Base-by-base conservation (phyloP, 306 rosid genomes). In the Rubus parviflorus region DNA sequence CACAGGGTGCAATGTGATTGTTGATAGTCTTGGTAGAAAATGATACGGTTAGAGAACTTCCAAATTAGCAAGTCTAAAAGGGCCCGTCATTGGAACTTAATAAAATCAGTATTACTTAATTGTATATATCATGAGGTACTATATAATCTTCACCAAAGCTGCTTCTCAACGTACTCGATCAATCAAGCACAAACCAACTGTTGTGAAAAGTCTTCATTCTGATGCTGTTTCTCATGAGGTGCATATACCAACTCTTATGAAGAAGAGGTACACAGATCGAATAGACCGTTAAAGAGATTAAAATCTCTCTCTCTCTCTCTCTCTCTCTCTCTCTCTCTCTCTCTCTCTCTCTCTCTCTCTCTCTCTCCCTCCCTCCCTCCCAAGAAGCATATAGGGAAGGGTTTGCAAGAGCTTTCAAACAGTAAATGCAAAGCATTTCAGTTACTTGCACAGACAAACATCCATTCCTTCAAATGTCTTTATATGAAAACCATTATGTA, bases 401-500 rank as follows among this genome's bases (percentile, higher is more conserved):
- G 77, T 87, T 88, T 81, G 84, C 77, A 88, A 86, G 80, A 79
- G 89, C 92, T 87, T 86, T 89, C 89, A 76, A 80, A 80, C 85
- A 84, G 80, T 83, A 80, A 82, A 83, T 77, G 81, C 68, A 69
- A 87, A 80, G 77, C 51, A 64, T 78, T 82, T 81, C 84, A 60
- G 84, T 84, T 81, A 84, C 86, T 89, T 89, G 86, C 85, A 75
- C 52, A 61, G 72, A 51, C 87, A 81, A 84, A 76, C 80, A 70
- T 82, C 77, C 80, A 84, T 82, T 85, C 77, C 74, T 81, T 81
- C 77, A 86, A 83, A 74, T 78, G 86, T 89, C 90, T 77, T 48
- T 82, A 12, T 89, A 80, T 89, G 94, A 89, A 91, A 91, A 86
- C 86, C 87, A 88, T 89, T 41, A 89, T 78, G 47, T 35, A 89